Evolutionary conservation across 192 early-diverging fungal genomes (phyloP).

Genomic region (Anaeromyces robustus): DNA sequence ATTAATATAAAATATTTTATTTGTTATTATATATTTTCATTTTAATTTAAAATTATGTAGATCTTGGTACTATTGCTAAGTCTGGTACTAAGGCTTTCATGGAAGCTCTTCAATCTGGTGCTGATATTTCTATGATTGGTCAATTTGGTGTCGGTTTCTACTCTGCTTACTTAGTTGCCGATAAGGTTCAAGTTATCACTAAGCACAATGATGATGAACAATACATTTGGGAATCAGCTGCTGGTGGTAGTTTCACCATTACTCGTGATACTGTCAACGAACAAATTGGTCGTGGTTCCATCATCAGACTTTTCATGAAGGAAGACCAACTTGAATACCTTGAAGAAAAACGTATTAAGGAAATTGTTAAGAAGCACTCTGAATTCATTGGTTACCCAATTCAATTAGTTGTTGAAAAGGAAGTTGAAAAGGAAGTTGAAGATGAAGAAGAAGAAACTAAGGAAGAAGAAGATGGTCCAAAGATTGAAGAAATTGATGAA

Average conservation of each 20-base stretch:
- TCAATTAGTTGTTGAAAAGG: conserved; percentile 88
- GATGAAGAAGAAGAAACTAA: conserved; percentile 56
- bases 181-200: conserved; percentile 87
- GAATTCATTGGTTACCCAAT: conserved; percentile 99
- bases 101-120: conserved; percentile 89
- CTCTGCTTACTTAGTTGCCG: conserved; percentile 94
- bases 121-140: conserved; percentile 99
- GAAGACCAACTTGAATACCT: conserved; percentile 97
- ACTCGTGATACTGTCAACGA: conserved; percentile 81
- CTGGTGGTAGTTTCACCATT: not conserved
- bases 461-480: not conserved
- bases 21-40: too few species aligned
- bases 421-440: conserved; percentile 95
- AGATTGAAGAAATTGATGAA: conserved; percentile 45
- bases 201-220: conserved; percentile 96
- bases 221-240: conserved; percentile 41
- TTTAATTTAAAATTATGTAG: not conserved
- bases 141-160: conserved; percentile 99
- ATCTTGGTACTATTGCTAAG: conserved; percentile 99
- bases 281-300: conserved; percentile 84
- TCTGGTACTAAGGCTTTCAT: conserved; percentile 99
- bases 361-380: conserved; percentile 99
- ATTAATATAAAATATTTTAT: too few species aligned
- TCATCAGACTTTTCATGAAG: conserved; percentile 94
- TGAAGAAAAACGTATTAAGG: conserved; percentile 97